Evolutionary conservation across 306 rosid species (phyloP).

Genomic region (Nissolia schottii): DNA sequence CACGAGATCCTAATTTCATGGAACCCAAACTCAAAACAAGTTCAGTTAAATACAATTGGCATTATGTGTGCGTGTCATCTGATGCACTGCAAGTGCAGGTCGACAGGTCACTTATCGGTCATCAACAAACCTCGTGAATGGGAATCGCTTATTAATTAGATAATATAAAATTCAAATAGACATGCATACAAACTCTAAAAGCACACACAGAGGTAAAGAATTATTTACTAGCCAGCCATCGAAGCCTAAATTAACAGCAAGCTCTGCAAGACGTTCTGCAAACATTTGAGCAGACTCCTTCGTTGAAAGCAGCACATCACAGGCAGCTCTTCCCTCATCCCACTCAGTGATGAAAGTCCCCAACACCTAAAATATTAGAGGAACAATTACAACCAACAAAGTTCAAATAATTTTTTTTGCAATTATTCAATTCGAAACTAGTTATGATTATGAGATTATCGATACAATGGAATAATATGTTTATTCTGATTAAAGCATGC

Average conservation of each 20-base stretch:
- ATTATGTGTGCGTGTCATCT: not conserved
- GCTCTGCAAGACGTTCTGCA: constrained; percentile 75
- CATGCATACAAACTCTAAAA: not conserved
- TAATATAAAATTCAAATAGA: constrained; percentile 1
- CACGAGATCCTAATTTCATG: not conserved
- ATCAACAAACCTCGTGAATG: not conserved
- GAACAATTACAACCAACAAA: constrained; percentile 5
- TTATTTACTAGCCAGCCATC: constrained; percentile 94
- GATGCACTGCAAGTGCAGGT: not conserved
- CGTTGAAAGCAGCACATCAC: constrained; percentile 55
- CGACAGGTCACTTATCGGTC: constrained; percentile 9
- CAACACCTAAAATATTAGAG: constrained; percentile 52
- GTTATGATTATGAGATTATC: too few relatives aligned
- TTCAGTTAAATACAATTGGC: not conserved
- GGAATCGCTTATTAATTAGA: not conserved
- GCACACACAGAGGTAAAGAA: constrained; percentile 2
- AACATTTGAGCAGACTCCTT: constrained; percentile 74
- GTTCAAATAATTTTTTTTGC: not conserved
- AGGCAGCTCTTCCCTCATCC: constrained; percentile 58
- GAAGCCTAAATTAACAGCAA: constrained; percentile 72
- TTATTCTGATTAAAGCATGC: not conserved
- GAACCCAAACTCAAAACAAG: not conserved
- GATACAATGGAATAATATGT: not conserved
- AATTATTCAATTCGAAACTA: not conserved
- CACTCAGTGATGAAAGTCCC: constrained; percentile 93